phyloP scores from a whole-genome alignment of 495 filamentous ascomycete genomes.

The Hypoxylon lenormandii region DNA sequence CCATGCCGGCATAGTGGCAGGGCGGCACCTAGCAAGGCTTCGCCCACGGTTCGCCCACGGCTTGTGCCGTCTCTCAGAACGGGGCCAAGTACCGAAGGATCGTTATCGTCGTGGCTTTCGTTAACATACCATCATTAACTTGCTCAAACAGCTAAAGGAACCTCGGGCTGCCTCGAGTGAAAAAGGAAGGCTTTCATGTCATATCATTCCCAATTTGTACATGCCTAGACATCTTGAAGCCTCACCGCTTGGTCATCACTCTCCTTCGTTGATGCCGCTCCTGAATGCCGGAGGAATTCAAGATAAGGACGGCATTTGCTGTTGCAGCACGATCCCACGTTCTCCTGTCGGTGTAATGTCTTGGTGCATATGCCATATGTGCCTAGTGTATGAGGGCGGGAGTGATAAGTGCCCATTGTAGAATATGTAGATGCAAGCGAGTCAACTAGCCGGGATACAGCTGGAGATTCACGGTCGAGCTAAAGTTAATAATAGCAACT shows the following conservation, averaged over 20 bases:
- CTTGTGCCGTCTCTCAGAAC: conserved; percentile 5
- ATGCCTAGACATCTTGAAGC: conserved; percentile 8
- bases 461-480: neutral
- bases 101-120: conserved; percentile 2
- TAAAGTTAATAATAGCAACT: conserved; percentile 8
- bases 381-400: no score
- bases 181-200: neutral
- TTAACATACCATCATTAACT: neutral
- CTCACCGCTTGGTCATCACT: conserved; percentile 29
- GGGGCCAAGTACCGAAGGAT: conserved; percentile 29
- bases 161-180: conserved; percentile 11
- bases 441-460: neutral
- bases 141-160: neutral
- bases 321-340: neutral
- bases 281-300: neutral
- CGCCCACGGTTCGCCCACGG: neutral
- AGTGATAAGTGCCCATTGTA: no score
- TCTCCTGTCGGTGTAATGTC: neutral
- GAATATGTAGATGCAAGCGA: neutral
- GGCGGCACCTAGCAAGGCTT: conserved; percentile 11
- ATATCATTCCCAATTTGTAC: neutral
- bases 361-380: no score
- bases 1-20: conserved; percentile 20
- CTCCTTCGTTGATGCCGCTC: conserved; percentile 3
- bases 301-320: neutral